Evolutionary conservation across 768 basidiomycete species (phyloP), one percentile per base, ranked within the genome.

Genomic region (Leucocoprinus sp.): DNA sequence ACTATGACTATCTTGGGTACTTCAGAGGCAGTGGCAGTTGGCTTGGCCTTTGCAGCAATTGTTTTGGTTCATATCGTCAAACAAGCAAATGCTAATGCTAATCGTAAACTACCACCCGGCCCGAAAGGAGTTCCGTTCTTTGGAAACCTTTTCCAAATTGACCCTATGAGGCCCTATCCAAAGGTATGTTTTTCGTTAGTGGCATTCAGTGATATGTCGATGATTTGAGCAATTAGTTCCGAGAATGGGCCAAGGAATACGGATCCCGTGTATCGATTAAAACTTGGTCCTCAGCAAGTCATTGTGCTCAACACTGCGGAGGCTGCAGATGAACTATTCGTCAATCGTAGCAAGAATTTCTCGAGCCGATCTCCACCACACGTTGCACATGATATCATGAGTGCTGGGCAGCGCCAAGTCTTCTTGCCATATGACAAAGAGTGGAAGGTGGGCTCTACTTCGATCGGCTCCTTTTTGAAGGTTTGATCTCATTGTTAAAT

Each of bases 81-180:
- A 12, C 33, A 29, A 34, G 18, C 17, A 24, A 49, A 41, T 27
- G 51, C 21, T 1, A 39, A 42, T 6, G 34, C 42, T 19, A 26
- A 34, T n/a, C 42, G 42, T 17, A 42, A 43, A 27, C 52, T 61
- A 26, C 64, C 62, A 21, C 64, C 64, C 11, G 60, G 62, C 17
- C 64, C 64, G 0, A 50, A 48, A 4, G 59, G 61, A 22, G 43
- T 60, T 2, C 62, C 61, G 27, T 42, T 65, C 50, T 52, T 65
- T 46, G 62, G 64, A 15, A 63, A 63, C 49, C 51, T 63, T 15
- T 57, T 60, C 46, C 59, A 63, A 43, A 55, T 65, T 24, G 45
- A 53, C n/a, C 54, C 49, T 7, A 43, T 58, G 21, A 50, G 58
- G 22, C 59, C 59, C 8, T 55, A 61, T 33, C 57, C 57, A 6